Evolutionary conservation across 495 filamentous ascomycete species (phyloP).

Genomic region (Recurvomyces mirabilis): DNA sequence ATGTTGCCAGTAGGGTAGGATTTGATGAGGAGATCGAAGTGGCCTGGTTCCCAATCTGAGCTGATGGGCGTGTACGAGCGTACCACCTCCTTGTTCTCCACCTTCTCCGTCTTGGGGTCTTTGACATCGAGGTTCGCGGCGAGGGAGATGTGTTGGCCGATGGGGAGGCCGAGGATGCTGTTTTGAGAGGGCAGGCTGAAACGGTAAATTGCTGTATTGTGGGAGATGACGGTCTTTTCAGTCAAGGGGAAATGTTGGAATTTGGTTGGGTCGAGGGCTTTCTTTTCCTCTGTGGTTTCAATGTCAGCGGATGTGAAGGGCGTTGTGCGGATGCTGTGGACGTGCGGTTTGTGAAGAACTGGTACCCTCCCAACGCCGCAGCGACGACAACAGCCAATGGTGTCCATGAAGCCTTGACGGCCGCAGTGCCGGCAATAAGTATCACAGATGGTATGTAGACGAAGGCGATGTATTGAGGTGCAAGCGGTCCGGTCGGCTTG

Average conservation of each 20-base stretch:
- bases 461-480: slow-evolving; percentile 52
- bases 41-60: slow-evolving; percentile 80
- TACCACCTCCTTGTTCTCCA: slow-evolving; percentile 73
- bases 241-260: slow-evolving; percentile 85
- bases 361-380: slow-evolving; percentile 48
- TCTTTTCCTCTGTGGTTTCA: slow-evolving; percentile 47
- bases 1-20: slow-evolving; percentile 96
- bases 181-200: slow-evolving; percentile 67
- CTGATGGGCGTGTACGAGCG: slow-evolving; percentile 96
- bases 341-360: slow-evolving; percentile 52
- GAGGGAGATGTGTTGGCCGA: slow-evolving; percentile 97
- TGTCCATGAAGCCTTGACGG: slow-evolving; percentile 69
- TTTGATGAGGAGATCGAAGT: slow-evolving; percentile 95
- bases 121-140: slow-evolving; percentile 41
- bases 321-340: slow-evolving; percentile 2
- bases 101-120: slow-evolving; percentile 44
- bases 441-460: slow-evolving; percentile 80
- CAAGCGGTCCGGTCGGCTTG: slow-evolving; percentile 31
- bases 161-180: slow-evolving; percentile 86
- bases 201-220: slow-evolving; percentile 98
- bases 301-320: background rate
- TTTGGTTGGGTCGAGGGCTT: slow-evolving; percentile 71
- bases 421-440: slow-evolving; percentile 59
- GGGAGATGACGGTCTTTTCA: slow-evolving; percentile 84
- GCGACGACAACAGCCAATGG: slow-evolving; percentile 59